Conservation (phyloP, 1,284 basidiomycete genomes). For the Ganoderma resinaceum region DNA sequence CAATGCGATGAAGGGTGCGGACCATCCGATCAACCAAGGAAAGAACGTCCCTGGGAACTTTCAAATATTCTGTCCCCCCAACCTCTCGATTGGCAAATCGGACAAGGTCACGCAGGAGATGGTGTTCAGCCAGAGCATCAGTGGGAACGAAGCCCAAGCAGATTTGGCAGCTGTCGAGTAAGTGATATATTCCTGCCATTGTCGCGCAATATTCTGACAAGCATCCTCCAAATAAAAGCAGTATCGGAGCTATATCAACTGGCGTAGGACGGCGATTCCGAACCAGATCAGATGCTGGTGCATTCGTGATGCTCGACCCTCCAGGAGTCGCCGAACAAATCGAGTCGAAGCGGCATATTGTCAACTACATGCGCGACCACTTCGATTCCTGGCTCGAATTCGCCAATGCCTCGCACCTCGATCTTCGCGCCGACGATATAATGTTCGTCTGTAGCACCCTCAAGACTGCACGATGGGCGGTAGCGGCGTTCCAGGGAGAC, state of each 20-base stretch:
- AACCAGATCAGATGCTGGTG: conserved; percentile 9
- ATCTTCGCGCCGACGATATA: conserved; percentile 17
- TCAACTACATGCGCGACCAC: conserved; percentile 20
- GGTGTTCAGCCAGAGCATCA: conserved; percentile 14
- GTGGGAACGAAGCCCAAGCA: background rate
- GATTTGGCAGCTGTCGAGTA: background rate
- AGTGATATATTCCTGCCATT: background rate
- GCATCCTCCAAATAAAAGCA: background rate
- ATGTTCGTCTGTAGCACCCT: conserved; percentile 25
- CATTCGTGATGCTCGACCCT: conserved; percentile 16
- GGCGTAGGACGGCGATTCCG: conserved; percentile 10
- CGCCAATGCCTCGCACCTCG: conserved; percentile 19
- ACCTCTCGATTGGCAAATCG: background rate
- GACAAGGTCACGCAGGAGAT: conserved; percentile 6
- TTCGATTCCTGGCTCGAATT: conserved; percentile 33
- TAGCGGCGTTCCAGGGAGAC: conserved; percentile 20
- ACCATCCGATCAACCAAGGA: background rate
- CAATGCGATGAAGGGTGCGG: conserved; percentile 16
- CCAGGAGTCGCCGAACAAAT: background rate
- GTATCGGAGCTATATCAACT: background rate
- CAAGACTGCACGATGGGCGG: conserved; percentile 26
- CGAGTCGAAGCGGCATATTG: conserved; percentile 15
- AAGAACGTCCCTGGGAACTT: conserved; percentile 9
- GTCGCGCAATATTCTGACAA: background rate
- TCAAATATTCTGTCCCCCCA: background rate